Conservation (phyloP, 1,284 basidiomycete genomes). For the Trichosporon ovoides region DNA sequence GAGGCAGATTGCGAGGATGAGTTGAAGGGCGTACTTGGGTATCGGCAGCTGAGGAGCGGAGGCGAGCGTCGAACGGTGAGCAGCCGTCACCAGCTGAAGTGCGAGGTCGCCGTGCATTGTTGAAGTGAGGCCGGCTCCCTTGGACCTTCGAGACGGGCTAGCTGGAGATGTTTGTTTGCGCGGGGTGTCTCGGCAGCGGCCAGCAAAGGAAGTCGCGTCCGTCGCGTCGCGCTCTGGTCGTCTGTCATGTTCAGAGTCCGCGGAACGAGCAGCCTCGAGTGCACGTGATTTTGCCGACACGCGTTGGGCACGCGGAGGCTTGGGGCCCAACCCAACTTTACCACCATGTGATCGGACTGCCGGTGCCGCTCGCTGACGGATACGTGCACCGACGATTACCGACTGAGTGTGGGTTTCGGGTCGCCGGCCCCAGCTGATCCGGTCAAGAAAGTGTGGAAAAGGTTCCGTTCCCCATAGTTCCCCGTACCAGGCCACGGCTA, state of each 20-base stretch:
- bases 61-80: slow-evolving; percentile 72
- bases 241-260: background rate
- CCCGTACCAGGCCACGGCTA: background rate
- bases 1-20: slow-evolving; percentile 77
- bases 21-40: slow-evolving; percentile 84
- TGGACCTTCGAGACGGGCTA: too few species aligned
- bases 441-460: background rate
- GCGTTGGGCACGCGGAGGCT: background rate
- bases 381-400: background rate
- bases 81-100: slow-evolving; percentile 78
- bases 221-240: background rate
- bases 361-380: slow-evolving; percentile 2
- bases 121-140: too few species aligned
- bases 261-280: background rate
- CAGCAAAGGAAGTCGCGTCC: background rate
- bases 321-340: too few species aligned
- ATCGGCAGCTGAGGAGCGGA: slow-evolving; percentile 59
- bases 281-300: background rate
- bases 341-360: background rate
- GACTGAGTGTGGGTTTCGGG: background rate
- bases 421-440: slow-evolving; percentile 5
- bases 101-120: slow-evolving; percentile 68
- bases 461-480: background rate
- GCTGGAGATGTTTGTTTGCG: too few species aligned
- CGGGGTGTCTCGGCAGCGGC: too few species aligned